Evolutionary conservation across 768 basidiomycete species (phyloP).

Genomic region (Xanthoconium purpureum): DNA sequence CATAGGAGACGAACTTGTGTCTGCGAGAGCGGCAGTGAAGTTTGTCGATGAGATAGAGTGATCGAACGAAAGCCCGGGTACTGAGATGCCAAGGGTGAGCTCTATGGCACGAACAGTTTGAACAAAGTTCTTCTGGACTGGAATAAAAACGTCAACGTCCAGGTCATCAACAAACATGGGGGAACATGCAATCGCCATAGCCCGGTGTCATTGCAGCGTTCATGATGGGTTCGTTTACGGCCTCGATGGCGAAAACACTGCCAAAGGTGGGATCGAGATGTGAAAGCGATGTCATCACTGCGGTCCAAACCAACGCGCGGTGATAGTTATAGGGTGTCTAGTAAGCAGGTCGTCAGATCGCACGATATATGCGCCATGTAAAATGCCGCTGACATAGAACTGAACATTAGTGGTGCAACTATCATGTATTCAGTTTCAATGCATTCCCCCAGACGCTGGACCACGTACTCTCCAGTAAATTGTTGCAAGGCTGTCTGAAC

Average conservation of each 20-base stretch:
- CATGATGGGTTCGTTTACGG: constrained; percentile 78
- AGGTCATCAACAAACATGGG: background rate
- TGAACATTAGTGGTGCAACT: constrained; percentile 68
- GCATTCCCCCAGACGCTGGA: background rate
- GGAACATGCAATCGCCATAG: constrained; percentile 61
- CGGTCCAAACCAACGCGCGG: constrained; percentile 78
- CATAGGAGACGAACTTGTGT: constrained; percentile 10
- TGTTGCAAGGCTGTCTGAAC: constrained; percentile 57
- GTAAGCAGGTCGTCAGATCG: constrained; percentile 1
- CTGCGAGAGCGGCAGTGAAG: constrained; percentile 35
- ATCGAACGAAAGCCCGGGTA: constrained; percentile 15
- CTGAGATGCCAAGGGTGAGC: constrained; percentile 51
- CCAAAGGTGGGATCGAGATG: constrained; percentile 67
- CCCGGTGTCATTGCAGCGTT: constrained; percentile 63
- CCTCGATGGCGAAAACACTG: constrained; percentile 68
- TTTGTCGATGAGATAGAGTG: constrained; percentile 28
- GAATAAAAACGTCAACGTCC: background rate
- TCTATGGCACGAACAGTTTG: constrained; percentile 65
- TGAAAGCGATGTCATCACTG: constrained; percentile 70
- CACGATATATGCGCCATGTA: background rate
- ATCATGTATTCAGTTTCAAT: constrained; percentile 1
- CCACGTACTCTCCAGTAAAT: constrained; percentile 64
- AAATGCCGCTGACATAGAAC: constrained; percentile 59
- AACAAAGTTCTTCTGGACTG: constrained; percentile 72
- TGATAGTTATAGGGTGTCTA: constrained; percentile 68